Evolutionary conservation across 1,139 yeast species (phyloP).

Genomic region (Suhomyces coccinellae): DNA sequence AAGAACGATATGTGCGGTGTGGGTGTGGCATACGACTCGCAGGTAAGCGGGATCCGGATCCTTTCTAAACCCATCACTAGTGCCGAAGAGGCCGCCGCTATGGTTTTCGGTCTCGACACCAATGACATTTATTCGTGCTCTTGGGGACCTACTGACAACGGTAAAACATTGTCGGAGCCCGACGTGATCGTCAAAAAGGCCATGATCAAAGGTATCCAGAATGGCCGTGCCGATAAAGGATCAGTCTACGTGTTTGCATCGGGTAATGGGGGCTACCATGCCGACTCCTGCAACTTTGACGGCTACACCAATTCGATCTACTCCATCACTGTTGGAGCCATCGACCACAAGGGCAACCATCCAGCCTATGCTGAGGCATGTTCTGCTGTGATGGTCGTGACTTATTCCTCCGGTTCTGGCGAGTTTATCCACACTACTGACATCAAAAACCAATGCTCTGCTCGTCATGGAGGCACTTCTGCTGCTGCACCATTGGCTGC

Average conservation of each 20-base stretch:
- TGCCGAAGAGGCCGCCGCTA: constrained; percentile 88
- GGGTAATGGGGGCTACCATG: constrained; percentile 85
- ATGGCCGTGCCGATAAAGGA: constrained; percentile 83
- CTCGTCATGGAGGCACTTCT: constrained; percentile 90
- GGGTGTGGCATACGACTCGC: constrained; percentile 87
- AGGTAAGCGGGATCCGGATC: constrained; percentile 88
- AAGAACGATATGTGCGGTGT: constrained; percentile 89
- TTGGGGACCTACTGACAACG: constrained; percentile 99
- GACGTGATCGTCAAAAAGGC: constrained; percentile 77
- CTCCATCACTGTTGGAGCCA: constrained; percentile 93
- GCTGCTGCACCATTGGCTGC: constrained; percentile 99
- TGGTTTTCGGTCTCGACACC: constrained; percentile 73
- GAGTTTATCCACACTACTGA: constrained; percentile 93
- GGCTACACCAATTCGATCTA: constrained; percentile 97
- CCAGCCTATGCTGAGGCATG: constrained; percentile 92
- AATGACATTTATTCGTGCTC: constrained; percentile 96
- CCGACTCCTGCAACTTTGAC: constrained; percentile 94
- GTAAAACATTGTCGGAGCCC: constrained; percentile 82
- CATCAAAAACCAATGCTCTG: constrained; percentile 68
- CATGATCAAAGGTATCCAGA: constrained; percentile 76
- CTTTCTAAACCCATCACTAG: constrained; percentile 76
- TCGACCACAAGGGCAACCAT: constrained; percentile 81
- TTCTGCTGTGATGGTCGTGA: constrained; percentile 93
- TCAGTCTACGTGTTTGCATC: constrained; percentile 92
- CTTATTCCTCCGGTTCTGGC: constrained; percentile 89